Evolutionary conservation across 1,284 basidiomycete genomes (phyloP), one percentile per base, ranked within the genome.

Genomic region (Sporisorium iseilematis-ciliati): DNA sequence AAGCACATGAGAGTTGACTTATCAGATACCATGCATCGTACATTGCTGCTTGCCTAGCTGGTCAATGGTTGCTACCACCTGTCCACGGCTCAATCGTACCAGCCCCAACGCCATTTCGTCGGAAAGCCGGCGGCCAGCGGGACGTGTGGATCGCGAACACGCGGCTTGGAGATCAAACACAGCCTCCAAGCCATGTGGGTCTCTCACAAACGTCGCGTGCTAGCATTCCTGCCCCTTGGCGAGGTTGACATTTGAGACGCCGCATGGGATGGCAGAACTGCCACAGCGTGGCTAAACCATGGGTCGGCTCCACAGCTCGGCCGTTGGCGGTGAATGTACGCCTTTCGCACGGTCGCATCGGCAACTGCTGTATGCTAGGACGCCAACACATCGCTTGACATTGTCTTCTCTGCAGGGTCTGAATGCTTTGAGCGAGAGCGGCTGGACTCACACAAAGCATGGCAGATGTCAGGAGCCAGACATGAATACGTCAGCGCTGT

Each of bases 181-280:
- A 46, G 45, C 45, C 45, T 46, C 45, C 45, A 14, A 23, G 18
- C 25, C 45, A 25, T 46, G 45, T 46, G 45, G 45, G 20, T 18
- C 23, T 20, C 12, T 14, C 16, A n/a, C 35, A 38, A 23, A 26
- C 25, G 12, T 26, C 23, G 45, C 23, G 35, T 38, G 35, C 35
- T 38, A 16, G 35, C 35, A 38, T 16, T 46, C 23, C 45, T 46
- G 11, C n/a, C 45, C 23, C 43, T 46, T 25, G 12, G 8, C 18
- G 42, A 43, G 10, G 8, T 23, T 14, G 21, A 12, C 45, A 26
- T 26, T 20, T 8, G 23, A 26, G 12, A 46, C 45, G 45, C 45
- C 18, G 45, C 45, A 46, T 26, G 26, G 16, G 11, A 48, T 21
- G n/a, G 26, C 26, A 25, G 26, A 18, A 35, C 33, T 35, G 33